Evolutionary conservation across 441 rosid species (phyloP).

Genomic region (Adansonia rubrostipa): DNA sequence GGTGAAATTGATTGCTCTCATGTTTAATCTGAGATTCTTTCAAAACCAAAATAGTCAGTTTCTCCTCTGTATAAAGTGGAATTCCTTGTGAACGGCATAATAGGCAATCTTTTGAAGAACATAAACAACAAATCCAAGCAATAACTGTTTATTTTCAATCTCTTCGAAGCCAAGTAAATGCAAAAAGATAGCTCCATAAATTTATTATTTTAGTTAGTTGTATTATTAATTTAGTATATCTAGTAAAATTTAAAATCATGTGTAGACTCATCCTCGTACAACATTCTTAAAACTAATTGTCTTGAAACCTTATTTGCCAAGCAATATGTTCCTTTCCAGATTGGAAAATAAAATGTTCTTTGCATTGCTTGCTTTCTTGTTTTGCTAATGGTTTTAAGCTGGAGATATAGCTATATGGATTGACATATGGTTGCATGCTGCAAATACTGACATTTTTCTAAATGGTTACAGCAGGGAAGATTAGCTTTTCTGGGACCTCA

Average conservation of each 20-base stretch:
- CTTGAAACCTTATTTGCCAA: neutral
- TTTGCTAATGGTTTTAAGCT: constrained; percentile 22
- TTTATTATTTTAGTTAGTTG: neutral
- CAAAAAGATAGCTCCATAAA: neutral
- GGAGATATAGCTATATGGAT: constrained; percentile 24
- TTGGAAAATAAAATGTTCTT: neutral
- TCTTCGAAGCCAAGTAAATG: neutral
- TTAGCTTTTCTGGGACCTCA: constrained; percentile 35
- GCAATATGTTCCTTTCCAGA: constrained; percentile 10
- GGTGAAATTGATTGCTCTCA: neutral
- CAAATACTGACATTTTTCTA: constrained; percentile 34
- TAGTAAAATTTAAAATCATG: neutral
- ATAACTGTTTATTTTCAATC: neutral
- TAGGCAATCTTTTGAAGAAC: neutral
- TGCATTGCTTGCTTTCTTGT: constrained; percentile 1
- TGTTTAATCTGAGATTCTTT: neutral
- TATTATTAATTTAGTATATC: neutral
- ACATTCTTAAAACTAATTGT: neutral
- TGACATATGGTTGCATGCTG: constrained; percentile 26
- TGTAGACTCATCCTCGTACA: neutral
- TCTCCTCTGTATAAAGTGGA: neutral
- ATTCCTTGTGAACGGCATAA: neutral
- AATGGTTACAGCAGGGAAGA: constrained; percentile 48
- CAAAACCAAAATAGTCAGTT: neutral
- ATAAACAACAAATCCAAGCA: neutral